These are phyloP conservation scores for Nicotiana knightiana DNA, from an alignment of 257 asterid species.

Conservation along the genomic window DNA sequence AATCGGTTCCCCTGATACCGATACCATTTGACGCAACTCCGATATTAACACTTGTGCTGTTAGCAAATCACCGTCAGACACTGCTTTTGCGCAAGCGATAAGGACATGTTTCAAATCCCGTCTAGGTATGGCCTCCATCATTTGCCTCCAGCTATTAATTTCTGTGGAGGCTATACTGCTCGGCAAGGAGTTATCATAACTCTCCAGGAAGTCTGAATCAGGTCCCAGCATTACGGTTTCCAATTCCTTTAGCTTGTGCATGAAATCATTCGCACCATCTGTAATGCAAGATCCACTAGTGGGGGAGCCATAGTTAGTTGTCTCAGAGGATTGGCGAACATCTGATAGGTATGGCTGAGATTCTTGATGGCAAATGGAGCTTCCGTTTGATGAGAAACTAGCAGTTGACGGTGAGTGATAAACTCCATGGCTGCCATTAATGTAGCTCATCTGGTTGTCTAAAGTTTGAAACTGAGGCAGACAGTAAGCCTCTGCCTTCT, in stretches of 20 bases:
- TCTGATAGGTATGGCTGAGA: slow-evolving; percentile 25
- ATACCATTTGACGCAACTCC: slow-evolving; percentile 64
- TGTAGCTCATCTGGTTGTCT: slow-evolving; percentile 31
- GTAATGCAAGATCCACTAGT: slow-evolving; percentile 41
- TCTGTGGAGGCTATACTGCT: slow-evolving; percentile 31
- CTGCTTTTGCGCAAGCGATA: slow-evolving; percentile 65
- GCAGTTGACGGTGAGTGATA: slow-evolving; percentile 60
- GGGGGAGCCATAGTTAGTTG: slow-evolving; percentile 38
- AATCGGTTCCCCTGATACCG: slow-evolving; percentile 79
- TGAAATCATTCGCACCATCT: slow-evolving; percentile 41
- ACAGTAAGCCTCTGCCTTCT: slow-evolving; percentile 38
- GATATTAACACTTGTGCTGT: slow-evolving; percentile 66
- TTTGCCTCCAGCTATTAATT: slow-evolving; percentile 60
- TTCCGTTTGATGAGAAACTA: slow-evolving; percentile 48
- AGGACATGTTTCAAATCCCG: slow-evolving; percentile 76
- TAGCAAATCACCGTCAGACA: slow-evolving; percentile 46
- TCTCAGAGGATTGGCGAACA: slow-evolving; percentile 25
- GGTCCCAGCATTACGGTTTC: slow-evolving; percentile 80
- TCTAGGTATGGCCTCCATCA: slow-evolving; percentile 52
- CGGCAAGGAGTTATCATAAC: slow-evolving; percentile 14
- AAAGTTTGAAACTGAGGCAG: slow-evolving; percentile 38
- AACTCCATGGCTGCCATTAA: slow-evolving; percentile 21
- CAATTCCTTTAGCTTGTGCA: slow-evolving; percentile 62
- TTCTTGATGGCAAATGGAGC: slow-evolving; percentile 47
- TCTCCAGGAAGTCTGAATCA: slow-evolving; percentile 45